Base-by-base conservation (phyloP, 371 early-diverging fungal species). In the Syncephalastrum monosporum region DNA sequence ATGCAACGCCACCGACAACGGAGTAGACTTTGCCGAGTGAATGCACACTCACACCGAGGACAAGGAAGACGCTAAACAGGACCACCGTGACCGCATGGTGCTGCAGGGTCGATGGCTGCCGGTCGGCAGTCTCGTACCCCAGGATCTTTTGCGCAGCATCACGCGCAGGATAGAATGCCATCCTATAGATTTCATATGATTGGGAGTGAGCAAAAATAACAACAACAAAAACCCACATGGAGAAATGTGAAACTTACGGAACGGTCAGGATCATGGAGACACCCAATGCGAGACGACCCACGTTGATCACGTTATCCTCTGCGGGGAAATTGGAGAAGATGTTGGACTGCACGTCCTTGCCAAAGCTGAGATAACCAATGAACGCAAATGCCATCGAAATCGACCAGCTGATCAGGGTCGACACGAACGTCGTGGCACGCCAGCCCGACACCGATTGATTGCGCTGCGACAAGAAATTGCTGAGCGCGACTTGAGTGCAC, bases 151-250 rank as follows among this genome's bases (percentile, higher is more conserved):
- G 83, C 8, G 81, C 61, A 0, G 82, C 77, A 43, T 77, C 72
- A 47, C 84, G 74, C 45, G 84, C 80, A 27, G 84, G 84, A 50
- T 78, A 78, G 57, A 84, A 82, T 46, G 74, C 75, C 79, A 79
- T 79, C 12, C 76, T 76, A 57, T 16, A 19, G 3, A 0, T 41
- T 33, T 33, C 23, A 47, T 21, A 47, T 47, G 47, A 14, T 21
- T 14, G 6, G 24, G 12, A 14, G 21, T 24, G 47, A 16, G 14
- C 29, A 29, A 50, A 51, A 19, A 38, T 10, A 51, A 51, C 29
- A 57, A 43, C 8, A 6, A 50, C 3, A 50, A 51, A 5, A 50
- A n/a, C 21, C 54, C 5, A 23, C 55, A 52, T 55, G 62, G 55
- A 45, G 60, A 47, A 16, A 43, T 27, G 23, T 27, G 14, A 41